Evolutionary conservation across 768 basidiomycete species (phyloP), one percentile per base, ranked within the genome.

Genomic region (Suillus paluster): DNA sequence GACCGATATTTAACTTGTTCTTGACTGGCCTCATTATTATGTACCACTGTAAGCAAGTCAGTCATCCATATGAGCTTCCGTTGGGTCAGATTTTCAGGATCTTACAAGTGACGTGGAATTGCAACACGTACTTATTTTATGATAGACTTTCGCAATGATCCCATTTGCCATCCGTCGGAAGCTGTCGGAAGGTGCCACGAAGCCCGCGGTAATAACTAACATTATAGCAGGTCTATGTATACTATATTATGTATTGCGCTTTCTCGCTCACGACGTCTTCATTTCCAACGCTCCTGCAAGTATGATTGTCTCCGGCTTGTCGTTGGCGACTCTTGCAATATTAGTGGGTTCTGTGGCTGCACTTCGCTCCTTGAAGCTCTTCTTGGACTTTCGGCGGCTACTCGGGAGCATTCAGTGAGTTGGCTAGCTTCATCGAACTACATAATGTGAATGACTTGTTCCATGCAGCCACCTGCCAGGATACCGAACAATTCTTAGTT

Each of bases 341-440:
- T 33, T 63, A 9, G 21, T 63, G 23, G 49, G 59, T 23, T 50
- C 49, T 42, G 59, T 63, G 30, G 50, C n/a, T 23, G 33, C 36
- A 30, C 48, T 63, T 7, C 58, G 50, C 17, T 48, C 27, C 27
- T 19, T 63, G 4, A 41, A 60, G 49, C 33, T 39, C 27, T 63
- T 52, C 48, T 30, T 63, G 17, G 62, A 60, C 30, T 50, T 61
- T 25, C 41, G 46, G 3, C 59, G 62, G 25, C n/a, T 60, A 17
- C 36, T 60, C 11, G 46, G 45, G 17, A 60, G 30, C n/a, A 60
- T 63, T 34, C 15, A 49, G 62, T 63, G 34, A 12, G 59, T 61
- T n/a, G 10, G 41, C 33, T 4, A 27, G 14, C 39, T 50, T 44
- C n/a, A 19, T 62, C 25, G 17, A 23, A 58, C 19, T 38, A 3